Evolutionary conservation across 176 grass and related monocot genomes (phyloP), one percentile per base, ranked within the genome.

Genomic region (Phoenix roebelenii): DNA sequence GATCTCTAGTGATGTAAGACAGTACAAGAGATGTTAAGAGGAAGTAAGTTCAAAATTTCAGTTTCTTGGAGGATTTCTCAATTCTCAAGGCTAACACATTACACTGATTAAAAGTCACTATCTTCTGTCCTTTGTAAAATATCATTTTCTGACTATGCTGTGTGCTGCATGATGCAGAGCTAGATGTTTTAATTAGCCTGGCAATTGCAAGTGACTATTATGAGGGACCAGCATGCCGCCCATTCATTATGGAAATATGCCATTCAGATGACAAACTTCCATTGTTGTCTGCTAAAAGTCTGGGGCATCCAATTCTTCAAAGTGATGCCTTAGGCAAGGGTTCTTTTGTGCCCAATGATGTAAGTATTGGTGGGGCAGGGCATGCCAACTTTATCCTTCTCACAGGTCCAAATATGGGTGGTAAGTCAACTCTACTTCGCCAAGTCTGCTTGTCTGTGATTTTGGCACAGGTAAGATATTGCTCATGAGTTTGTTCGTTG

Each of bases 331-430:
- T 90, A 76, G 78, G 80, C 69, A 88, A 70, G 69, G 92, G 92
- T 67, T 87, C 78, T 50, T 96, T 96, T 70, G 92, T 96, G 58
- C 80, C 83, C 5, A 96, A 96, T 72, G 66, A 90, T 67, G 70
- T 96, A 62, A 87, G 65, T 54, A 88, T 96, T 70, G 92, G 92
- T 61, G 76, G 80, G 29, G 51, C 63, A 15, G 74, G 74, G 16
- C 72, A 79, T 55, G 61, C 83, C 55, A 88, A 78, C 50, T 87
- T 90, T 74, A 87, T 96, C 70, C 72, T 96, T 81, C 75, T 96
- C 57, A 96, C 92, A 59, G 92, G 92, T 59, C 92, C 87, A 15
- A 90, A 96, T 82, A 96, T 96, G 92, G 92, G 92, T 69, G 92
- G 92, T 53, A 96, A 96, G 86, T 96, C 92, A 77, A 96, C 92